Base-by-base conservation (phyloP, 768 basidiomycete genomes). In the Neoboletus brunneissimus region DNA sequence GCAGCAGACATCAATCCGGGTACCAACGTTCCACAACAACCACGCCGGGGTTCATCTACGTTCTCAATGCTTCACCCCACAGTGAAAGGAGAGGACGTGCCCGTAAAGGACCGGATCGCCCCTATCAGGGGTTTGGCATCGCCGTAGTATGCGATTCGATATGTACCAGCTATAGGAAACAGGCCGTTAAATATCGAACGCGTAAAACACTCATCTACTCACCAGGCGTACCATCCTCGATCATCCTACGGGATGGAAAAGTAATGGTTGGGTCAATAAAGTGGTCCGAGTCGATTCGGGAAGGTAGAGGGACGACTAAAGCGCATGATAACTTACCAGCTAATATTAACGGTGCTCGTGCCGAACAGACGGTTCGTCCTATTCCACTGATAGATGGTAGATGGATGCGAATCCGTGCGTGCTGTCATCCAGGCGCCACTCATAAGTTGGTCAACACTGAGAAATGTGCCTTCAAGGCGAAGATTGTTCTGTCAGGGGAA, bases 321-420 rank as follows among this genome's bases (percentile, higher is more conserved):
- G 10, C 10, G 34, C 15, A 38, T 18, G 35, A 27, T 16, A 13
- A 47, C 65, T 44, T 68, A 86, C 87, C 88, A 89, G 43, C 82
- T 79, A 54, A 89, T 75, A 44, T 80, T 81, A 32, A 89, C 87
- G 5, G 79, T 81, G 65, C 87, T 88, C 18, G 79, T 82, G 8
- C 81, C 86, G 41, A 83, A 67, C 51, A 84, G 81, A 2, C 75
- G 76, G 70, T 70, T 86, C 13, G 77, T 81, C 69, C 86, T 77
- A 23, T 63, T 69, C 89, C 89, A 91, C 55, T 77, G 75, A 63
- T 81, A 89, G 20, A 76, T 77, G 1, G 89, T 90, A 5, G 87
- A 89, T 31, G 88, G 88, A 68, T 91, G 89, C 20, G 89, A 90
- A 71, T 92, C 90, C 15, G 86, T 84, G 50, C 84, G 78, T 34